Conservation (phyloP, 805 yeast species). For the Candida sithepensis region DNA sequence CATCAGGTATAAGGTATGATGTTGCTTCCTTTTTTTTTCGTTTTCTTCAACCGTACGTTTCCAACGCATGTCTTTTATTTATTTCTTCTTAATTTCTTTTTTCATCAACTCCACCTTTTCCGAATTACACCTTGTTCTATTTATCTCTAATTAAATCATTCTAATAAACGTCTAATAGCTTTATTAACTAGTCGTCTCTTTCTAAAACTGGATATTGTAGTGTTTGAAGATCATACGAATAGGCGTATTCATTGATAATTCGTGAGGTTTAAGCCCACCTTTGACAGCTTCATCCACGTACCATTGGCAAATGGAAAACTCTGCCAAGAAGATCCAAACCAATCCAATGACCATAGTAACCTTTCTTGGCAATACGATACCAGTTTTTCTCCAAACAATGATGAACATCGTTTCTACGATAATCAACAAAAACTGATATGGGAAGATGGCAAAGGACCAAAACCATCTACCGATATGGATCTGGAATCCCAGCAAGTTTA, state of each 20-base stretch:
- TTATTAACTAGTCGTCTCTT: background rate
- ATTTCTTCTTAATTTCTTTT: background rate
- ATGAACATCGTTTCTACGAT: constrained; percentile 5
- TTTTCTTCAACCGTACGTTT: too few species aligned
- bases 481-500: background rate
- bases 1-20: background rate
- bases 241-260: constrained; percentile 2
- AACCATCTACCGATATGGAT: constrained; percentile 9
- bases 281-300: constrained; percentile 17
- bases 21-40: background rate
- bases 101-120: too few species aligned
- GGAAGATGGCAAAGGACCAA: constrained; percentile 16
- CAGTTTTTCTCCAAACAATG: background rate
- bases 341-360: constrained; percentile 8
- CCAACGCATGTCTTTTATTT: too few species aligned
- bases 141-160: background rate
- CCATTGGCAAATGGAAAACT: constrained; percentile 7
- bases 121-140: too few species aligned
- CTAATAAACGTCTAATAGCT: background rate
- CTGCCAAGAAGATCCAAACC: constrained; percentile 9
- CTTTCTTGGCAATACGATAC: constrained; percentile 2
- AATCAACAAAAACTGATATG: constrained; percentile 12
- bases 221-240: constrained; percentile 1
- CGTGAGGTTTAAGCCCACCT: constrained; percentile 13
- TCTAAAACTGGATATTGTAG: constrained; percentile 2